A percentile compares a stretch with the other conserved stretches of the same genome.
Conservation (phyloP, 2,329 filamentous ascomycete species). For the Talaromyces sp. region DNA sequence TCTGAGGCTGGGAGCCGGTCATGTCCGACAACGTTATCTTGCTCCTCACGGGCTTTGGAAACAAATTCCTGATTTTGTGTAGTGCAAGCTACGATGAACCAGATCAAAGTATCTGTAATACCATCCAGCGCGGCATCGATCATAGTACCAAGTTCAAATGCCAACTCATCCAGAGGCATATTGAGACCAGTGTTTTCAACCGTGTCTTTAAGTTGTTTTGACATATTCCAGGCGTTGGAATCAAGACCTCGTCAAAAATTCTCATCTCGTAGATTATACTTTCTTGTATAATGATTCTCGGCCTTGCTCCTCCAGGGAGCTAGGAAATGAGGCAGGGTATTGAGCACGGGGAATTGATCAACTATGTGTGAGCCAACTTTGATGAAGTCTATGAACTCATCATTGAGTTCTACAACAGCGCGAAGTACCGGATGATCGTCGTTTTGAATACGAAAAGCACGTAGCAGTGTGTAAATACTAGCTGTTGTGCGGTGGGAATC, state of each 20-base stretch:
- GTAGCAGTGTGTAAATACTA: slow-evolving; percentile 16
- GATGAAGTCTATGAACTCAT: slow-evolving; percentile 49
- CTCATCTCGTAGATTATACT: slow-evolving; percentile 18
- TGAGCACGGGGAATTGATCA: slow-evolving; percentile 49
- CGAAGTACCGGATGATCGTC: slow-evolving; percentile 11
- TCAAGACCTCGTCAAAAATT: slow-evolving; percentile 9
- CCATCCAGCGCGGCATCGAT: slow-evolving; percentile 55
- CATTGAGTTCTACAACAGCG: slow-evolving; percentile 40
- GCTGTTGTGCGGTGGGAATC: slow-evolving; percentile 13
- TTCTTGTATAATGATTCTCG: slow-evolving; percentile 14
- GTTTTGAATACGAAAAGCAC: slow-evolving; percentile 24
- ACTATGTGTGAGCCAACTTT: slow-evolving; percentile 50
- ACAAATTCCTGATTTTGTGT: slow-evolving; percentile 13
- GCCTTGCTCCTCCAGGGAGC: slow-evolving; percentile 48
- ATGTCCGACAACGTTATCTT: slow-evolving; percentile 26
- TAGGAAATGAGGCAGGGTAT: slow-evolving; percentile 47
- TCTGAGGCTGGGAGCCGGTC: slow-evolving; percentile 33
- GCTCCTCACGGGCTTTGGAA: slow-evolving; percentile 11
- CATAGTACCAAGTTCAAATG: slow-evolving; percentile 49
- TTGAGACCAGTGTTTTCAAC: slow-evolving; percentile 42
- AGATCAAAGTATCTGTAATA: slow-evolving; percentile 28
- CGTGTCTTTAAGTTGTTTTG: background rate
- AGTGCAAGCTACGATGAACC: slow-evolving; percentile 17
- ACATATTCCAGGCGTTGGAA: background rate
- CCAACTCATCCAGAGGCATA: slow-evolving; percentile 48